Evolutionary conservation across 2,329 filamentous ascomycete species (phyloP), one percentile per base, ranked within the genome.

Genomic region (Fusarium sp.): DNA sequence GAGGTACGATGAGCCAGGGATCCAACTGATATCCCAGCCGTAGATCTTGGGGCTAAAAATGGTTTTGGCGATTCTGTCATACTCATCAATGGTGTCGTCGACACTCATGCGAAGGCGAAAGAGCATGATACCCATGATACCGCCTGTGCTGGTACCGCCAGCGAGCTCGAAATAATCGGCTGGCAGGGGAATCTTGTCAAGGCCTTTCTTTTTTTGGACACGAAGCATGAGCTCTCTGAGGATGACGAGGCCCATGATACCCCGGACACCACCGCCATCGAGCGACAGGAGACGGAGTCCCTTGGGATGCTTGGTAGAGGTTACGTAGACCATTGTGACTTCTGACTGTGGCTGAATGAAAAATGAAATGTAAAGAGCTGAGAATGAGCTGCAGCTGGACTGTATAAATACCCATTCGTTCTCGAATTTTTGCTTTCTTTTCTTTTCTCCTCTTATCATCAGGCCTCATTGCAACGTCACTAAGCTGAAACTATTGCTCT

Each of bases 81-180:
- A 74, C 16, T 72, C 57, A 7, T 47, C 26, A 10, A 76, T 76
- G 1, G 73, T 61, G 11, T 76, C 60, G 1, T 70, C 30, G 0
- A 71, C 71, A 0, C 58, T 72, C 73, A 74, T 75, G 12, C 69
- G 74, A 18, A 75, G 56, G 2, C 74, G 62, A 9, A 75, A 75
- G 14, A 76, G 70, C 74, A 70, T 71, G 7, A 71, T 71, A 0
- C 69, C 69, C 36, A 71, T 71, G 24, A 71, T 71, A 71, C 72
- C 72, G 1, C 72, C 72, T 0, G 72, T 73, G 39, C 72, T 75
- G 0, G 72, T 75, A 20, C 72, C 72, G 1, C 53, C 72, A 1
- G 72, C 72, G 3, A 75, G 70, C 16, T 75, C 71, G 11, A 75
- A 75, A 8, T 75, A 75, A 18, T 75, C 72, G 0, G 57, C 55